Evolutionary conservation across 371 early-diverging fungal genomes (phyloP).

Genomic region (Mucor piriformis): DNA sequence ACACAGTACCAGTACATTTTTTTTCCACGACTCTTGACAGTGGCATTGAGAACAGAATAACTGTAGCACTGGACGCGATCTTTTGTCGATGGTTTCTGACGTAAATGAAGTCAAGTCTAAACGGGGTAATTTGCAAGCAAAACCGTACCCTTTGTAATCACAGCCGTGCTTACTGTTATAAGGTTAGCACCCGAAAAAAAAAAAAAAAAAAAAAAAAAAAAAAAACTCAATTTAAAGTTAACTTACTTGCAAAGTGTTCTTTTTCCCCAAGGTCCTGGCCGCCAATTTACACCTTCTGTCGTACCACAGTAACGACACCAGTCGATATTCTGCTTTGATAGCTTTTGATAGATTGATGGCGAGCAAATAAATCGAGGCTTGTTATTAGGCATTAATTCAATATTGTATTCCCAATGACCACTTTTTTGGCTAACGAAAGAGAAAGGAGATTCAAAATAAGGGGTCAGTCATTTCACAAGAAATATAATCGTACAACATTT

Average conservation of each 20-base stretch:
- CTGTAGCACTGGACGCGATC: slow-evolving; percentile 86
- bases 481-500: slow-evolving; percentile 6
- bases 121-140: slow-evolving; percentile 84
- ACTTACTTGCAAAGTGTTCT: slow-evolving; percentile 87
- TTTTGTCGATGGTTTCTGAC: slow-evolving; percentile 73
- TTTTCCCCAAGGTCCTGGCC: slow-evolving; percentile 94
- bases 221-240: not conserved
- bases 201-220: not conserved
- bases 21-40: slow-evolving; percentile 62
- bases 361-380: slow-evolving; percentile 9
- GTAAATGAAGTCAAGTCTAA: slow-evolving; percentile 78
- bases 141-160: slow-evolving; percentile 92
- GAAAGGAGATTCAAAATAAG: not conserved
- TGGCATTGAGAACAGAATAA: slow-evolving; percentile 82
- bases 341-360: slow-evolving; percentile 65
- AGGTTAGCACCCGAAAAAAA: slow-evolving; percentile 10
- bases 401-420: not conserved
- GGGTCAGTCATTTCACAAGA: slow-evolving; percentile 5
- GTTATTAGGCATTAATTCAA: not conserved
- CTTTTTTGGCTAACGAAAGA: not conserved
- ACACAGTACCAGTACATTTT: slow-evolving; percentile 77
- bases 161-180: slow-evolving; percentile 81
- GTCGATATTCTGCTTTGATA: slow-evolving; percentile 68
- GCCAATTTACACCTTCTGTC: slow-evolving; percentile 89
- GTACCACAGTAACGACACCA: slow-evolving; percentile 95